Conservation (phyloP, 257 asterid genomes). For the Nicotiana sylvestris region DNA sequence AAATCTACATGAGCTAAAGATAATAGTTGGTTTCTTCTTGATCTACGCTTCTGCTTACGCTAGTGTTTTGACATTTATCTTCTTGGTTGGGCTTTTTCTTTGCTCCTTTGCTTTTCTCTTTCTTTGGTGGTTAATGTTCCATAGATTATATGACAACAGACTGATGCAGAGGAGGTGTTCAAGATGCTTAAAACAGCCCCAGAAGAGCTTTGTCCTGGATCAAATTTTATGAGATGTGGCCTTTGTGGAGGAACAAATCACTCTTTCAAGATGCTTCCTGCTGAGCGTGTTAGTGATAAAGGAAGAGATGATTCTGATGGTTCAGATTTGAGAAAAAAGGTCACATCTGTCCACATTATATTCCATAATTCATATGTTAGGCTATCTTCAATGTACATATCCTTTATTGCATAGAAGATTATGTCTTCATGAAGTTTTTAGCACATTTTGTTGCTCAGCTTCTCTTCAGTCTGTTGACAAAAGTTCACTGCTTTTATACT, state of each 20-base stretch:
- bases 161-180: constrained; percentile 85
- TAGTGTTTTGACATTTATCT: constrained; percentile 1
- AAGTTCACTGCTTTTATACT: background rate
- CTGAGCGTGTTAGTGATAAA: constrained; percentile 29
- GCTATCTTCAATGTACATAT: background rate
- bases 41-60: background rate
- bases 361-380: background rate
- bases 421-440: background rate
- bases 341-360: constrained; percentile 1
- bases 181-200: constrained; percentile 46
- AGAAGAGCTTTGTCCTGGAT: constrained; percentile 38
- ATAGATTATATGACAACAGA: constrained; percentile 30
- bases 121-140: background rate
- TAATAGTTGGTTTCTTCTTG: background rate
- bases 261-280: constrained; percentile 57
- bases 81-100: background rate
- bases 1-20: background rate
- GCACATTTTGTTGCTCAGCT: background rate
- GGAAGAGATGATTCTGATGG: constrained; percentile 37
- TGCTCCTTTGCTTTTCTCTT: background rate
- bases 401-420: background rate
- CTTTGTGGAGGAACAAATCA: constrained; percentile 76
- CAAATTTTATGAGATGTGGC: constrained; percentile 71
- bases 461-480: background rate
- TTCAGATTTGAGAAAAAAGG: constrained; percentile 55